These are phyloP conservation scores for Lavandula angustifolia DNA, from an alignment of 257 asterid species.

Conservation along the genomic window DNA sequence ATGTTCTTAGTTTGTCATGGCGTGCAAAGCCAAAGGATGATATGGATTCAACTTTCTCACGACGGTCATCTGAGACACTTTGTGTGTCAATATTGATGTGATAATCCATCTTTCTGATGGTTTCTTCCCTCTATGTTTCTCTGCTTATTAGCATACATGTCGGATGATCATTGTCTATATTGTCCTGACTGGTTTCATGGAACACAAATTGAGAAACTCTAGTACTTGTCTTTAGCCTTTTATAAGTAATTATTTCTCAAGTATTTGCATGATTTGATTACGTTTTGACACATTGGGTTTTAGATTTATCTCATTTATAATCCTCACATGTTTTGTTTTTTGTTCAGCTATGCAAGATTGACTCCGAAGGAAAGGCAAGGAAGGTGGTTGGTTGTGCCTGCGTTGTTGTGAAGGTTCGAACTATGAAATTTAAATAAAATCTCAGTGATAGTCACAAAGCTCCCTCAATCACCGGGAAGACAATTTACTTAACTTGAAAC, in stretches of 20 bases:
- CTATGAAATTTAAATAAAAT: background rate
- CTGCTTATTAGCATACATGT: background rate
- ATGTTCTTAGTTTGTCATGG: background rate
- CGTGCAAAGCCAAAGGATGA: conserved; percentile 40
- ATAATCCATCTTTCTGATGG: conserved; percentile 50
- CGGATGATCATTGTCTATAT: background rate
- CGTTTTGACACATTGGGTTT: background rate
- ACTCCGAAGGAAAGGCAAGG: conserved; percentile 81
- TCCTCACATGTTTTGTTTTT: background rate
- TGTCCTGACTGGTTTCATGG: background rate
- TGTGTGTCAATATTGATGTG: conserved; percentile 37
- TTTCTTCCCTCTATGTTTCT: conserved; percentile 5
- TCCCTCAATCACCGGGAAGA: background rate
- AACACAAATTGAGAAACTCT: background rate
- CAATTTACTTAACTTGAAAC: background rate
- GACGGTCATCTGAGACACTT: conserved; percentile 52
- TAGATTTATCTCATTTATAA: background rate
- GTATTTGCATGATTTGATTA: background rate
- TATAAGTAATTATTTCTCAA: background rate
- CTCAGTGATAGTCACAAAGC: background rate
- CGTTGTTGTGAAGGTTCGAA: conserved; percentile 64
- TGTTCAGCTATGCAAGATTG: conserved; percentile 71
- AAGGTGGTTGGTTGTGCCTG: conserved; percentile 73
- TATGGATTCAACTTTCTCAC: conserved; percentile 44
- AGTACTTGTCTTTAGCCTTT: background rate